Conservation (phyloP, 108 stramenopile species). For the Skeletonema costatum region DNA sequence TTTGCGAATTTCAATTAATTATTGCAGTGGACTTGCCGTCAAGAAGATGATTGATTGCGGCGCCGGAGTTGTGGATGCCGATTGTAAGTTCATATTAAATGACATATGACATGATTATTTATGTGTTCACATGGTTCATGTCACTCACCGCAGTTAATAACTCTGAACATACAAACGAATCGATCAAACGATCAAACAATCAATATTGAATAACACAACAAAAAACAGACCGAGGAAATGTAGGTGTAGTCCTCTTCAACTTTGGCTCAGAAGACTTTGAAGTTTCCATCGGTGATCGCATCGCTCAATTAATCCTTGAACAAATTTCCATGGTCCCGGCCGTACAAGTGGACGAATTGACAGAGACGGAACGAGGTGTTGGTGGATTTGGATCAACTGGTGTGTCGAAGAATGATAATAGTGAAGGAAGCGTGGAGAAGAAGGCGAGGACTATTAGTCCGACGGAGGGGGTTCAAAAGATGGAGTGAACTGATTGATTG, state of each 20-base stretch:
- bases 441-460: neutral
- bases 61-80: slow-evolving; percentile 97
- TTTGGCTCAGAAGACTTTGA: slow-evolving; percentile 86
- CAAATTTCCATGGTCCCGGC: slow-evolving; percentile 84
- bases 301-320: slow-evolving; percentile 97
- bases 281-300: slow-evolving; percentile 90
- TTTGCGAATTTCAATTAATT: no score
- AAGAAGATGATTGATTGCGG: slow-evolving; percentile 97
- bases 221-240: slow-evolving; percentile 80
- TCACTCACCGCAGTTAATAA: no score
- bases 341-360: slow-evolving; percentile 82
- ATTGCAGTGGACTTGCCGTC: slow-evolving; percentile 81
- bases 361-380: slow-evolving; percentile 81
- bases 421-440: neutral
- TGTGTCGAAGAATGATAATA: slow-evolving; percentile 24
- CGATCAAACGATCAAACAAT: no score
- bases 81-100: slow-evolving; percentile 41
- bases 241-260: slow-evolving; percentile 98
- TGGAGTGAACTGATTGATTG: no score
- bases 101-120: no score
- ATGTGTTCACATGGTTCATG: no score
- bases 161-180: no score
- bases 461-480: neutral
- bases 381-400: slow-evolving; percentile 94
- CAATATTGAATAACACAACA: neutral